These are phyloP conservation scores for Candida patagonica DNA, from an alignment of 805 yeast species.

Conservation along the genomic window DNA sequence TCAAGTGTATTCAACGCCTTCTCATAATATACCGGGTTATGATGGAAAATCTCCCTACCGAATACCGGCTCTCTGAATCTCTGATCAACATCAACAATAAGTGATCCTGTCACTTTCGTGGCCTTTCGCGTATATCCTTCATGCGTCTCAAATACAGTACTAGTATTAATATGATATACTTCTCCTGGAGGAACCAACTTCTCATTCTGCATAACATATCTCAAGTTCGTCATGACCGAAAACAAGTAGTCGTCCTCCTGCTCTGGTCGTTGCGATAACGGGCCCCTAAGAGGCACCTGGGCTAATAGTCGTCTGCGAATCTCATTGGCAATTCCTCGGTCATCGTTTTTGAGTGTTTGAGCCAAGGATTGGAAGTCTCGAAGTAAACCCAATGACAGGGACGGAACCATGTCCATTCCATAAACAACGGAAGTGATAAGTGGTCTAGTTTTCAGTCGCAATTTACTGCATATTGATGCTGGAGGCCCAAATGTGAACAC, in stretches of 20 bases:
- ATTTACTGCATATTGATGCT: constrained; percentile 21
- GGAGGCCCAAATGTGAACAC: constrained; percentile 29
- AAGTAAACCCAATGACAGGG: constrained; percentile 26
- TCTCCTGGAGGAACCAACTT: constrained; percentile 29
- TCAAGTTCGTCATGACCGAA: constrained; percentile 21
- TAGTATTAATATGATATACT: constrained; percentile 25
- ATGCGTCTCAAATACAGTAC: constrained; percentile 22
- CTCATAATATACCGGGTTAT: constrained; percentile 27
- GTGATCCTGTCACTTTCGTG: constrained; percentile 22
- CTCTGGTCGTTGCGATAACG: constrained; percentile 13
- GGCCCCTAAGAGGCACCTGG: constrained; percentile 20
- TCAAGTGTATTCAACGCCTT: constrained; percentile 23
- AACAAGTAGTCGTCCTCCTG: constrained; percentile 22
- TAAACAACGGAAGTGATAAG: constrained; percentile 26
- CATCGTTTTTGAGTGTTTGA: constrained; percentile 19
- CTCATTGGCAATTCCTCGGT: constrained; percentile 20
- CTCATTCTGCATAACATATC: constrained; percentile 25
- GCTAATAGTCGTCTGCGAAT: constrained; percentile 20
- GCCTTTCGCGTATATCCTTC: constrained; percentile 21
- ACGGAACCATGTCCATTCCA: constrained; percentile 28
- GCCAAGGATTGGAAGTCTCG: constrained; percentile 26
- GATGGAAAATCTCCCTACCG: constrained; percentile 27
- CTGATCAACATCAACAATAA: constrained; percentile 24
- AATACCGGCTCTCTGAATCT: constrained; percentile 27
- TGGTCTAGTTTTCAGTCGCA: constrained; percentile 19